Conservation (phyloP, 768 basidiomycete genomes). For the Collybia nuda region DNA sequence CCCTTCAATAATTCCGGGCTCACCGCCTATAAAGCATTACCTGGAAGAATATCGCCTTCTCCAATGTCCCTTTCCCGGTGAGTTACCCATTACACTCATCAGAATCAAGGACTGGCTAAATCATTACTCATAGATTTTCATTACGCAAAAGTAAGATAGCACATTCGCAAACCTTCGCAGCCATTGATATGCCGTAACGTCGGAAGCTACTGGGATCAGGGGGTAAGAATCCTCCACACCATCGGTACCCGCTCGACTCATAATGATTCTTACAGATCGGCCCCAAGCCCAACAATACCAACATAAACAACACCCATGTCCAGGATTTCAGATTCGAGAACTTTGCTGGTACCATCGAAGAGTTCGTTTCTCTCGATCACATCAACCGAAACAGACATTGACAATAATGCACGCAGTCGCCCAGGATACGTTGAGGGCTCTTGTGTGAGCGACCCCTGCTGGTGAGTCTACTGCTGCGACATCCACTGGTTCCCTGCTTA, state of each 20-base stretch:
- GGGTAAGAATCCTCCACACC: slow-evolving; percentile 26
- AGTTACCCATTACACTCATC: slow-evolving; percentile 9
- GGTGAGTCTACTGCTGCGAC: slow-evolving; percentile 24
- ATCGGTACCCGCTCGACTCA: not conserved
- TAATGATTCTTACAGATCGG: slow-evolving; percentile 27
- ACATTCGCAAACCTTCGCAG: not conserved
- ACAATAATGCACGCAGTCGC: slow-evolving; percentile 18
- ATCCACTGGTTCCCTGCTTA: not conserved
- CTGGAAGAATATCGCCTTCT: slow-evolving; percentile 55
- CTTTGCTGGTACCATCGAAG: slow-evolving; percentile 51
- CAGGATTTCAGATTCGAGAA: slow-evolving; percentile 55
- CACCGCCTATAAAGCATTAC: slow-evolving; percentile 40
- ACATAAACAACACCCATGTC: slow-evolving; percentile 52
- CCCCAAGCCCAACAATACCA: slow-evolving; percentile 41
- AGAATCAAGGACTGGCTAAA: not conserved
- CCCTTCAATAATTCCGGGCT: not conserved
- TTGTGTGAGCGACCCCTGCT: slow-evolving; percentile 60
- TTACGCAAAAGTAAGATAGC: slow-evolving; percentile 56
- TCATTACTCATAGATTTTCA: slow-evolving; percentile 42
- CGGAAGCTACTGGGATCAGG: slow-evolving; percentile 65
- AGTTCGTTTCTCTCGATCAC: slow-evolving; percentile 26
- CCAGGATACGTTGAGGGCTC: slow-evolving; percentile 54
- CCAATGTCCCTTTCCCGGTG: slow-evolving; percentile 56
- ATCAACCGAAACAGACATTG: not conserved
- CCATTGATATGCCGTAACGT: not conserved